phyloP scores from a whole-genome alignment of 768 basidiomycete genomes.

The Auricularia sp. region DNA sequence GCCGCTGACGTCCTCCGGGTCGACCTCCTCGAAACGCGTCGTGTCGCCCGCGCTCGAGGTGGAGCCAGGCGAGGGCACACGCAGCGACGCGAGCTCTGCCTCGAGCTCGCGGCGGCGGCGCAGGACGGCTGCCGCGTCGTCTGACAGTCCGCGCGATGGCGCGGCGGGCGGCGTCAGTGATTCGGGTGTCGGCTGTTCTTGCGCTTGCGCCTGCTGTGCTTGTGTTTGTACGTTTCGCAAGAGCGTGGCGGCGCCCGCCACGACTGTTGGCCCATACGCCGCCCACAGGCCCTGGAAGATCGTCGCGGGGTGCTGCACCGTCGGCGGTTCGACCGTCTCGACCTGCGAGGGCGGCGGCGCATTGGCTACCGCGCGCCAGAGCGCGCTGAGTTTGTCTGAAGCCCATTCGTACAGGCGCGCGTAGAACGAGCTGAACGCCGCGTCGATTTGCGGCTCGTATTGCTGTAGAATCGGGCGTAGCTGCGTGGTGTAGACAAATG shows the following conservation, averaged over 20 bases:
- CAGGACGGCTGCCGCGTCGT: conserved; percentile 23
- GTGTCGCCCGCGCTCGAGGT: neutral
- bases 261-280: conserved; percentile 63
- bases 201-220: neutral
- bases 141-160: neutral
- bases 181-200: neutral
- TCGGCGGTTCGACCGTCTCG: conserved; percentile 26
- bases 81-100: conserved; percentile 46
- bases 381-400: conserved; percentile 47
- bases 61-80: neutral
- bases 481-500: conserved; percentile 70
- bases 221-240: neutral
- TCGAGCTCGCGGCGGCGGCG: conserved; percentile 44
- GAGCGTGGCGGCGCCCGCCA: conserved; percentile 47
- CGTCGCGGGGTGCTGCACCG: conserved; percentile 41
- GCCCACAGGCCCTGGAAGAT: conserved; percentile 61
- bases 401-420: conserved; percentile 49
- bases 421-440: conserved; percentile 57
- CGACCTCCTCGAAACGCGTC: neutral
- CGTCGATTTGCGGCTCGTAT: conserved; percentile 82
- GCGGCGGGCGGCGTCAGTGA: neutral
- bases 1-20: neutral
- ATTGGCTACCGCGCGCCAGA: conserved; percentile 51
- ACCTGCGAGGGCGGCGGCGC: conserved; percentile 11
- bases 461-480: conserved; percentile 74